A percentile compares a stretch with the other conserved stretches of the same genome.
These are phyloP conservation scores for Carex cristatella DNA, from an alignment of 176 grass and related monocot species.

Conservation along the genomic window DNA sequence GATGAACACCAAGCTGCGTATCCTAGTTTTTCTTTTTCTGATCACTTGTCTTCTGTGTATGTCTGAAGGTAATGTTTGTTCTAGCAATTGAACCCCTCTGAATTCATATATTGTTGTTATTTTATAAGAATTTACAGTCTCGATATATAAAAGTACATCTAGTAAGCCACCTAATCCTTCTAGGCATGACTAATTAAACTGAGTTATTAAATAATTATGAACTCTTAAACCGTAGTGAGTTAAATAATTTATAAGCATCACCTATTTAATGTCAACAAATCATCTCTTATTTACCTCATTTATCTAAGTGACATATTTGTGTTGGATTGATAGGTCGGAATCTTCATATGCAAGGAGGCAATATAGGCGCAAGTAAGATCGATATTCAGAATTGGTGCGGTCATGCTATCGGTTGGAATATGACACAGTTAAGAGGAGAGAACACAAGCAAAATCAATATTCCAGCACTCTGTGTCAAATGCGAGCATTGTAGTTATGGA, in stretches of 20 bases:
- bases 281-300: too few relatives aligned
- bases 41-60: background rate
- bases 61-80: background rate
- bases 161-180: too few relatives aligned
- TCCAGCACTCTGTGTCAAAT: background rate
- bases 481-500: background rate
- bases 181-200: too few relatives aligned
- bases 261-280: too few relatives aligned
- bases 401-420: background rate
- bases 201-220: too few relatives aligned
- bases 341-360: background rate
- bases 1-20: background rate
- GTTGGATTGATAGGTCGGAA: background rate
- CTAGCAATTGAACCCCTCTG: background rate
- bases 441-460: background rate
- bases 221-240: too few relatives aligned
- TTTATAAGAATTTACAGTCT: too few relatives aligned
- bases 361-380: background rate
- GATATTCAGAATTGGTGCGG: background rate
- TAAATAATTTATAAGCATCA: too few relatives aligned
- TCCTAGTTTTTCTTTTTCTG: background rate
- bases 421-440: too few relatives aligned
- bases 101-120: background rate
- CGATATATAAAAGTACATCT: too few relatives aligned
- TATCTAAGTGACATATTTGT: too few relatives aligned